Conservation (phyloP, 768 basidiomycete species). For the Leccinum incarnatum region DNA sequence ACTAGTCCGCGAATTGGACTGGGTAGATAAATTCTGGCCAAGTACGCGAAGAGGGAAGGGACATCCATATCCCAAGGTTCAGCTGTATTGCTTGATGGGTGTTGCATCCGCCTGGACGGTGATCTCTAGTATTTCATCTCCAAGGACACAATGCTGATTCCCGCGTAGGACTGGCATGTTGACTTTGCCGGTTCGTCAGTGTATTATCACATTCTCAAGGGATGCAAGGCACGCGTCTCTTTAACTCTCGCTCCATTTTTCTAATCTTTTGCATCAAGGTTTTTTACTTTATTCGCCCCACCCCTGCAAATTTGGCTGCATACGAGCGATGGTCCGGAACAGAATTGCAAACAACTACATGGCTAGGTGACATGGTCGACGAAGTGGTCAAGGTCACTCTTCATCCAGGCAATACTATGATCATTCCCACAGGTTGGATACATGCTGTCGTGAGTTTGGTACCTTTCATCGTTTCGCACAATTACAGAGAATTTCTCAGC, state of each 20-base stretch:
- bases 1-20: constrained; percentile 86
- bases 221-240: constrained; percentile 62
- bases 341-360: constrained; percentile 81
- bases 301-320: constrained; percentile 76
- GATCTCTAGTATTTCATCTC: constrained; percentile 28
- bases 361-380: constrained; percentile 92
- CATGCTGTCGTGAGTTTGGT: constrained; percentile 80
- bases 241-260: background rate
- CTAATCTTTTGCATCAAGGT: constrained; percentile 44
- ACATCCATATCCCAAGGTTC: constrained; percentile 86
- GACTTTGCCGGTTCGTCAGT: constrained; percentile 98
- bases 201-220: constrained; percentile 92
- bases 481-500: constrained; percentile 41
- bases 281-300: constrained; percentile 95
- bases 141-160: background rate
- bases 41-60: constrained; percentile 68
- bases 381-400: constrained; percentile 86
- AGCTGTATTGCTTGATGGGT: constrained; percentile 96
- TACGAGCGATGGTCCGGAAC: constrained; percentile 95
- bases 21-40: constrained; percentile 98
- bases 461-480: background rate
- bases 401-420: constrained; percentile 80
- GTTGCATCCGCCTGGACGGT: constrained; percentile 94
- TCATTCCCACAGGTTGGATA: constrained; percentile 96
- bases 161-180: constrained; percentile 88